A percentile compares a stretch with the other conserved stretches of the same genome.
phyloP scores from a whole-genome alignment of 2,329 filamentous ascomycete genomes.

The Phaeophleospora eucalypticola region DNA sequence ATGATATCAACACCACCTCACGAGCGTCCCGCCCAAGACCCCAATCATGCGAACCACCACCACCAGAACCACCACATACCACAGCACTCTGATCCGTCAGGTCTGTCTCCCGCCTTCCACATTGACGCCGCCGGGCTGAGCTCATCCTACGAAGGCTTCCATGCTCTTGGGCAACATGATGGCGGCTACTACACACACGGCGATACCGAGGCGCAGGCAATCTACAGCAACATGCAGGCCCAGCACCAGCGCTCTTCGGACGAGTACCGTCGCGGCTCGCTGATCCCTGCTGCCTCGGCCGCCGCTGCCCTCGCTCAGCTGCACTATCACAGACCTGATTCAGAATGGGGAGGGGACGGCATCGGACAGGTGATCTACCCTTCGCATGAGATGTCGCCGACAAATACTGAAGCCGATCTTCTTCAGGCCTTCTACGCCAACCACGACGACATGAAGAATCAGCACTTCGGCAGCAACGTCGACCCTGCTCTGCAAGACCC shows the following conservation, averaged over 20 bases:
- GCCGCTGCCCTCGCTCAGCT: constrained; percentile 85
- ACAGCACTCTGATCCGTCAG: constrained; percentile 34
- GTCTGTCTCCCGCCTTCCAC: constrained; percentile 35
- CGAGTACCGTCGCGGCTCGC: constrained; percentile 61
- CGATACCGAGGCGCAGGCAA: constrained; percentile 55
- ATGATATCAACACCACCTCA: constrained; percentile 91
- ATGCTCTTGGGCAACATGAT: constrained; percentile 40
- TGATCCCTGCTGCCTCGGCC: constrained; percentile 67
- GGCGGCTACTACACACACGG: constrained; percentile 40
- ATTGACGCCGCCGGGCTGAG: constrained; percentile 28
- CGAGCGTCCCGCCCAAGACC: constrained; percentile 55
- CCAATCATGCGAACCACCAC: constrained; percentile 33
- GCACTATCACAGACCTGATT: constrained; percentile 70
- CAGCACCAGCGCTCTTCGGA: constrained; percentile 63
- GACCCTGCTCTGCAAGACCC: constrained; percentile 56
- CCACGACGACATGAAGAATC: constrained; percentile 28
- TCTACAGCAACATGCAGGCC: constrained; percentile 52
- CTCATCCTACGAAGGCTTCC: constrained; percentile 36
- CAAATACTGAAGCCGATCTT: constrained; percentile 34
- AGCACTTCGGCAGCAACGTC: constrained; percentile 20
- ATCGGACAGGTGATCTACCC: constrained; percentile 34
- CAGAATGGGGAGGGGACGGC: constrained; percentile 64
- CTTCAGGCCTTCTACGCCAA: constrained; percentile 39
- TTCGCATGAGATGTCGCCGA: constrained; percentile 31
- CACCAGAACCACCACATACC: constrained; percentile 22